Evolutionary conservation across 306 rosid genomes (phyloP).

Genomic region (Geum urbanum): DNA sequence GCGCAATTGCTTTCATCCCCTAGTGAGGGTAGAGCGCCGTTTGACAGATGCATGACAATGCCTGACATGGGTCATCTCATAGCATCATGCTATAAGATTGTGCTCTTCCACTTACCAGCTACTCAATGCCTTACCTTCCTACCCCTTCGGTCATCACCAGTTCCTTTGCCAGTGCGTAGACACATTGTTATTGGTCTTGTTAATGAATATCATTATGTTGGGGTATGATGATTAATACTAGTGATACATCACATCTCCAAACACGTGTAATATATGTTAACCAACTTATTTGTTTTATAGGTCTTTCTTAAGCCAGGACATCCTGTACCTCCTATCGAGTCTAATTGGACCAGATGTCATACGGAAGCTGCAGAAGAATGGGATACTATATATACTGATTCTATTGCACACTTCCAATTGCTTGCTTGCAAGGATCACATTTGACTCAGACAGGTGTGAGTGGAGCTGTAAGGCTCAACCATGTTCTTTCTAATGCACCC

Average conservation of each 20-base stretch:
- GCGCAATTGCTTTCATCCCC: conserved; percentile 15
- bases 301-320: conserved; percentile 14
- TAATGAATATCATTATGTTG: conserved; percentile 17
- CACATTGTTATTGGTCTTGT: conserved; percentile 17
- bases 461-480: conserved; percentile 1
- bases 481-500: neutral
- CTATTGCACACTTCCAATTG: conserved; percentile 5
- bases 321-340: conserved; percentile 14
- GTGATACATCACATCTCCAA: neutral
- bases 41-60: conserved; percentile 17
- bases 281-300: conserved; percentile 8
- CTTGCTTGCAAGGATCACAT: conserved; percentile 2
- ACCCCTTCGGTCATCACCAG: conserved; percentile 9
- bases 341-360: conserved; percentile 15
- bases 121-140: conserved; percentile 16
- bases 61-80: conserved; percentile 23
- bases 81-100: conserved; percentile 16
- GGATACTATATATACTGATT: conserved; percentile 2
- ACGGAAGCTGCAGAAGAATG: conserved; percentile 10
- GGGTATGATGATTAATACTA: conserved; percentile 1
- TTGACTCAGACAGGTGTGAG: neutral
- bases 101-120: conserved; percentile 18
- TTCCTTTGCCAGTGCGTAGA: conserved; percentile 15
- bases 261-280: neutral
- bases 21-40: conserved; percentile 11